A percentile compares a stretch with the other conserved stretches of the same genome.
Conservation (phyloP, 2,329 filamentous ascomycete genomes). For the Myriosclerotinia duriaeana region DNA sequence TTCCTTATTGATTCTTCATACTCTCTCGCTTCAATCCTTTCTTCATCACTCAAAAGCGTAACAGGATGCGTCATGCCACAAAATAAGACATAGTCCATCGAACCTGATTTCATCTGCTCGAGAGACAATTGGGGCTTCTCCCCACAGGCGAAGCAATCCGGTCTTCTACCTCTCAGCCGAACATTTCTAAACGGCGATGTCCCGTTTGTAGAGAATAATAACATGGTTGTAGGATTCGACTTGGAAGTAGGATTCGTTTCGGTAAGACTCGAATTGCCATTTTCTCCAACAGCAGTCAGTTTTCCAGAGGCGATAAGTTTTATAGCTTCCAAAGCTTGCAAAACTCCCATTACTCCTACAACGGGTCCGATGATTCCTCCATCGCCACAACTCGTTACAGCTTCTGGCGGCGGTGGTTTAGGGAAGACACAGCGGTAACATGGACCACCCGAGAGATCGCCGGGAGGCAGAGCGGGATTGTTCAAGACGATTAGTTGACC, state of each 20-base stretch:
- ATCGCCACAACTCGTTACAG: slow-evolving; percentile 83
- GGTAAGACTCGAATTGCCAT: slow-evolving; percentile 24
- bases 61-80: slow-evolving; percentile 65
- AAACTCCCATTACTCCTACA: slow-evolving; percentile 86
- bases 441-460: slow-evolving; percentile 63
- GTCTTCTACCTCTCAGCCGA: slow-evolving; percentile 66
- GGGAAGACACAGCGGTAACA: slow-evolving; percentile 96
- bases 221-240: slow-evolving; percentile 33
- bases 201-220: slow-evolving; percentile 55
- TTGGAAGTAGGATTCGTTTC: slow-evolving; percentile 23
- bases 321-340: slow-evolving; percentile 87
- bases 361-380: slow-evolving; percentile 91
- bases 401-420: slow-evolving; percentile 78
- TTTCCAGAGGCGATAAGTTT: slow-evolving; percentile 64
- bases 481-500: slow-evolving; percentile 91
- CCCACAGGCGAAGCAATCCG: slow-evolving; percentile 76
- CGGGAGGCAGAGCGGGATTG: slow-evolving; percentile 64
- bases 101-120: slow-evolving; percentile 61
- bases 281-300: slow-evolving; percentile 28
- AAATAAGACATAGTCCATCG: slow-evolving; percentile 81
- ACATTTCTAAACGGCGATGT: slow-evolving; percentile 68
- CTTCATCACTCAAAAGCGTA: slow-evolving; percentile 57
- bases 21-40: slow-evolving; percentile 65
- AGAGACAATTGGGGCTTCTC: slow-evolving; percentile 60
- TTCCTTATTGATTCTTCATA: slow-evolving; percentile 47